Percentiles rank a stretch among this genome's conserved stretches.
Evolutionary conservation across 2,329 filamentous ascomycete species (phyloP).

Genomic region (Sclerotinia subarctica): DNA sequence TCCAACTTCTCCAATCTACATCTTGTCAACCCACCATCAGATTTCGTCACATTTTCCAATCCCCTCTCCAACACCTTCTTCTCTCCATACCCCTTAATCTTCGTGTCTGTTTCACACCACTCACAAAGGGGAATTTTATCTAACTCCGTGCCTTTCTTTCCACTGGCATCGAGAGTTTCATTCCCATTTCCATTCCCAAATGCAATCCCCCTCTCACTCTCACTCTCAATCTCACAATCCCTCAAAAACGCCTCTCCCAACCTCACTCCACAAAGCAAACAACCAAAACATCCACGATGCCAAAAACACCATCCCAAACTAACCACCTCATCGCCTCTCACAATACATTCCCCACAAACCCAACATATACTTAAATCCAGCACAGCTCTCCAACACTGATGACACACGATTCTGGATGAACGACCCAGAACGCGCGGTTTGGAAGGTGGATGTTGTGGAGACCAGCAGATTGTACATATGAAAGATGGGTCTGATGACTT

Average conservation of each 20-base stretch:
- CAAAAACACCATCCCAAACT: slow-evolving; percentile 61
- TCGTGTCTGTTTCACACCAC: slow-evolving; percentile 44
- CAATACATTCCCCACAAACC: slow-evolving; percentile 55
- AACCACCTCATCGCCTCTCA: slow-evolving; percentile 52
- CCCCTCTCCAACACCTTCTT: slow-evolving; percentile 43
- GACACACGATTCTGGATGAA: slow-evolving; percentile 49
- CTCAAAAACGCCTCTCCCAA: slow-evolving; percentile 27
- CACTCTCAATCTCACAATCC: not conserved
- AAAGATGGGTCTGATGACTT: slow-evolving; percentile 39
- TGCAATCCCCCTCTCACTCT: slow-evolving; percentile 9
- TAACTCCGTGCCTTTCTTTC: slow-evolving; percentile 42
- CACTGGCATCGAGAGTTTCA: slow-evolving; percentile 8
- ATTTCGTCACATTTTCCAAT: slow-evolving; percentile 44
- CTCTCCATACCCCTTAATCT: slow-evolving; percentile 30
- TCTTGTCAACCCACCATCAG: slow-evolving; percentile 48
- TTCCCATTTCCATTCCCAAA: slow-evolving; percentile 9
- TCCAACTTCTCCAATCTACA: slow-evolving; percentile 44
- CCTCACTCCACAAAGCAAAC: slow-evolving; percentile 49
- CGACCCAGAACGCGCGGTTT: slow-evolving; percentile 43
- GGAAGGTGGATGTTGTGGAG: slow-evolving; percentile 40
- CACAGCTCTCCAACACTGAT: slow-evolving; percentile 46
- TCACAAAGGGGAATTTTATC: slow-evolving; percentile 49
- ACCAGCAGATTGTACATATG: slow-evolving; percentile 57
- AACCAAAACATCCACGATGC: slow-evolving; percentile 56
- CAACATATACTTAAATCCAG: slow-evolving; percentile 55